Evolutionary conservation across 129 eudicot genomes (phyloP).

Genomic region (Centella asiatica): DNA sequence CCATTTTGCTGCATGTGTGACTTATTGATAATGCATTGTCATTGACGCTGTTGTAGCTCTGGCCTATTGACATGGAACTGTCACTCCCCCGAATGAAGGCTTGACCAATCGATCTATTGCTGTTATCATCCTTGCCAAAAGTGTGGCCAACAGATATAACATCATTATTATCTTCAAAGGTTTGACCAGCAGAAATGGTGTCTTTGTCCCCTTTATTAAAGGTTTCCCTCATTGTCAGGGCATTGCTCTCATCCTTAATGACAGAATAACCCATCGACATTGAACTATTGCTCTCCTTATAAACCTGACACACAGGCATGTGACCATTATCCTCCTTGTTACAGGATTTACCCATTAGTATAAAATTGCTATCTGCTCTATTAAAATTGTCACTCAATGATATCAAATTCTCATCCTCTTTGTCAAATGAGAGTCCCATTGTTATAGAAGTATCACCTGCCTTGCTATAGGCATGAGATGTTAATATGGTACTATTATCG

Average conservation of each 20-base stretch:
- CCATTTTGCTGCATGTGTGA: slow-evolving; percentile 20
- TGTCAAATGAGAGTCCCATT: slow-evolving; percentile 28
- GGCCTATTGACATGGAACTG: slow-evolving; percentile 14
- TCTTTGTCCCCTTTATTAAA: slow-evolving; percentile 26
- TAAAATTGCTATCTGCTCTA: slow-evolving; percentile 25
- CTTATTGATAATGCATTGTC: slow-evolving; percentile 17
- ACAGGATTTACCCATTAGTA: slow-evolving; percentile 28
- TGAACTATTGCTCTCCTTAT: slow-evolving; percentile 19
- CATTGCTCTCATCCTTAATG: slow-evolving; percentile 25
- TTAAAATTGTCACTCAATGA: slow-evolving; percentile 24
- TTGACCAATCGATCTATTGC: slow-evolving; percentile 15
- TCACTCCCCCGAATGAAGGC: slow-evolving; percentile 15
- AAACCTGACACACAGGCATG: slow-evolving; percentile 15
- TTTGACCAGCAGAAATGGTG: slow-evolving; percentile 21
- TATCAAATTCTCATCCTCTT: slow-evolving; percentile 24
- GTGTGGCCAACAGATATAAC: slow-evolving; percentile 29
- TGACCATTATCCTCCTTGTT: slow-evolving; percentile 18
- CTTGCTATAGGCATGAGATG: slow-evolving; percentile 24
- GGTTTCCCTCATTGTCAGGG: slow-evolving; percentile 25
- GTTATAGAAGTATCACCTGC: slow-evolving; percentile 29
- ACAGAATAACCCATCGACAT: slow-evolving; percentile 23
- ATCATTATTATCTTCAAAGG: slow-evolving; percentile 21
- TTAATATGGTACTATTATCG: slow-evolving; percentile 17
- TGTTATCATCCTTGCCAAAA: slow-evolving; percentile 24
- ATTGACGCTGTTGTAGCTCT: slow-evolving; percentile 15